Percentiles rank a stretch among this genome's conserved stretches.
Conservation (phyloP, 2,329 filamentous ascomycete species). For the Iodosphaeria phyllophila region DNA sequence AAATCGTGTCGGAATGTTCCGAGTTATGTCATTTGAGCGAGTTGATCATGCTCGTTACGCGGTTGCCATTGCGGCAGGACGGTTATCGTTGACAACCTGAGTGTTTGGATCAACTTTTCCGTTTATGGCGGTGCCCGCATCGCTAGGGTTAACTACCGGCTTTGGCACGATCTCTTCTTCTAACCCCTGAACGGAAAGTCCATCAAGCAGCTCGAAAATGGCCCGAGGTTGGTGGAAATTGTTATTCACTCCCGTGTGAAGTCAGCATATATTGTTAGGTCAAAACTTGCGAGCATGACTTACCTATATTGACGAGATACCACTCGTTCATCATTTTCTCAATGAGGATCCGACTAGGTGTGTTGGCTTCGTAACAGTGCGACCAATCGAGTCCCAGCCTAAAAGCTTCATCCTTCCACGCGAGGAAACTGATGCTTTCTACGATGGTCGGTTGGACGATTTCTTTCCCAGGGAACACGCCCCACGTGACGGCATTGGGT, state of each 20-base stretch:
- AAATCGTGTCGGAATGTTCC: too few relatives aligned
- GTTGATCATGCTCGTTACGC: too few relatives aligned
- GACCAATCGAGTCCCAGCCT: slow-evolving; percentile 86
- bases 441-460: slow-evolving; percentile 99
- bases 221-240: slow-evolving; percentile 76
- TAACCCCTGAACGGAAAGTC: slow-evolving; percentile 48
- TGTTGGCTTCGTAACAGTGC: slow-evolving; percentile 64
- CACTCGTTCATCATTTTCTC: slow-evolving; percentile 73
- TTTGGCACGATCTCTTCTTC: slow-evolving; percentile 22
- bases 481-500: slow-evolving; percentile 98
- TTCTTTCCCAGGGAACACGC: slow-evolving; percentile 95
- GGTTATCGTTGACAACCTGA: too few relatives aligned
- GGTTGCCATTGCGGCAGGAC: too few relatives aligned
- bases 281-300: slow-evolving; percentile 13
- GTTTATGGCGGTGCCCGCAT: too few relatives aligned
- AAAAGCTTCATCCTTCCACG: slow-evolving; percentile 98
- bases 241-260: slow-evolving; percentile 58
- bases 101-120: too few relatives aligned
- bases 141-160: too few relatives aligned
- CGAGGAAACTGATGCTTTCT: slow-evolving; percentile 90
- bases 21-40: too few relatives aligned
- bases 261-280: neutral
- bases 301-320: slow-evolving; percentile 91
- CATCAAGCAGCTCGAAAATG: slow-evolving; percentile 76
- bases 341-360: slow-evolving; percentile 63